These are phyloP conservation scores for Clarireedia hainanense DNA, from an alignment of 2,329 filamentous ascomycete genomes.

Conservation along the genomic window DNA sequence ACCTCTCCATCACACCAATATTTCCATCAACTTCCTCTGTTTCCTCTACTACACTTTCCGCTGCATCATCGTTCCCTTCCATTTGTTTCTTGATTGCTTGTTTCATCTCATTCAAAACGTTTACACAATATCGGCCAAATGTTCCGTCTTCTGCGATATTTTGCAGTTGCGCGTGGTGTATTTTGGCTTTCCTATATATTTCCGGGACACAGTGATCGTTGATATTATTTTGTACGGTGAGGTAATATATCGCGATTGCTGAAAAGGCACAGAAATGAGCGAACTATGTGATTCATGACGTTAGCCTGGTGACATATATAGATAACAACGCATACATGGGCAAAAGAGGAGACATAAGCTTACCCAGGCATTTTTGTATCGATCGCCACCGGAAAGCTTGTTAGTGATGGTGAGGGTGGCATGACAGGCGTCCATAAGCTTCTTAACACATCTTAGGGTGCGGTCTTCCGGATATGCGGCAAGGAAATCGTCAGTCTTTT, in stretches of 20 bases:
- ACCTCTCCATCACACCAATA: no score
- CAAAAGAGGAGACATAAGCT: not conserved
- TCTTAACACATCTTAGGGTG: not conserved
- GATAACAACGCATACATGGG: not conserved
- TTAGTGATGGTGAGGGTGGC: not conserved
- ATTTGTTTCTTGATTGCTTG: not conserved
- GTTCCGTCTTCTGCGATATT: not conserved
- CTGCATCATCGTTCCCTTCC: no score
- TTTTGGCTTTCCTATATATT: not conserved
- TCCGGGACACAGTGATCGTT: not conserved
- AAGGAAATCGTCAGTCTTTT: not conserved
- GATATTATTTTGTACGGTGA: not conserved
- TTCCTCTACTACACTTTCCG: no score
- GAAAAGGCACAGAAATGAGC: not conserved
- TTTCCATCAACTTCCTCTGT: no score
- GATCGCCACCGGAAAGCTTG: not conserved
- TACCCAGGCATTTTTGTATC: not conserved
- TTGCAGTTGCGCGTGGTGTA: not conserved
- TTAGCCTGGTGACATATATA: not conserved
- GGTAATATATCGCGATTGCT: not conserved
- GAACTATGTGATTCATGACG: not conserved
- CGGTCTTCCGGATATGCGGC: not conserved
- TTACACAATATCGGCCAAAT: not conserved
- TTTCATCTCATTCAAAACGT: not conserved
- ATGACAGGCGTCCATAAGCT: not conserved